Conservation (phyloP, 352 stramenopile genomes). For the Phytophthora pseudosyringae region DNA sequence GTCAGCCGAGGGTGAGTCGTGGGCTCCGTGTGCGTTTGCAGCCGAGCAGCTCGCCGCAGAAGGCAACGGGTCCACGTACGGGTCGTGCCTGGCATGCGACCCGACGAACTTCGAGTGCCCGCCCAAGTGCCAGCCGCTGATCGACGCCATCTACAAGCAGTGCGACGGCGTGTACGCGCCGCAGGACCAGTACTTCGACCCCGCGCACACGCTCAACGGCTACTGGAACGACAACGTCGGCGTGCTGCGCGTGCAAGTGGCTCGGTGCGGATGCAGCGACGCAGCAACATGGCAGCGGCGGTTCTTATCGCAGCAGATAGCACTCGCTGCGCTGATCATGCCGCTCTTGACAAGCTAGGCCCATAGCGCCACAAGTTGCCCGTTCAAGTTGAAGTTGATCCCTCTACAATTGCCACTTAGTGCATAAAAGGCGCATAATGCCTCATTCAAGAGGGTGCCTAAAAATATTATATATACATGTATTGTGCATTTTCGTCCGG, state of each 20-base stretch:
- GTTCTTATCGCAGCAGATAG: constrained; percentile 5
- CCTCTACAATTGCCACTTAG: not conserved
- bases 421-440: too few relatives aligned
- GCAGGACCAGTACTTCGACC: constrained; percentile 70
- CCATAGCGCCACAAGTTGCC: not conserved
- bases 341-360: not conserved
- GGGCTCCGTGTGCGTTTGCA: constrained; percentile 62
- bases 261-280: constrained; percentile 63
- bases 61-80: constrained; percentile 68
- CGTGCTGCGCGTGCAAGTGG: constrained; percentile 53
- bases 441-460: too few relatives aligned
- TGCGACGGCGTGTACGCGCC: constrained; percentile 70
- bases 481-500: too few relatives aligned
- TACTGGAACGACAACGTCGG: constrained; percentile 75
- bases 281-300: not conserved
- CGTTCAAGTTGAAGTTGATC: constrained; percentile 6
- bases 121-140: constrained; percentile 75
- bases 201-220: constrained; percentile 53
- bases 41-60: constrained; percentile 54
- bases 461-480: too few relatives aligned
- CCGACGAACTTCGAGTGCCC: constrained; percentile 62
- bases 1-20: constrained; percentile 63
- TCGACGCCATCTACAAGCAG: constrained; percentile 69
- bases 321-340: not conserved
- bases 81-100: constrained; percentile 66